Base-by-base conservation (phyloP, 768 basidiomycete species). In the Rhodosporidiobolus odoratus region DNA sequence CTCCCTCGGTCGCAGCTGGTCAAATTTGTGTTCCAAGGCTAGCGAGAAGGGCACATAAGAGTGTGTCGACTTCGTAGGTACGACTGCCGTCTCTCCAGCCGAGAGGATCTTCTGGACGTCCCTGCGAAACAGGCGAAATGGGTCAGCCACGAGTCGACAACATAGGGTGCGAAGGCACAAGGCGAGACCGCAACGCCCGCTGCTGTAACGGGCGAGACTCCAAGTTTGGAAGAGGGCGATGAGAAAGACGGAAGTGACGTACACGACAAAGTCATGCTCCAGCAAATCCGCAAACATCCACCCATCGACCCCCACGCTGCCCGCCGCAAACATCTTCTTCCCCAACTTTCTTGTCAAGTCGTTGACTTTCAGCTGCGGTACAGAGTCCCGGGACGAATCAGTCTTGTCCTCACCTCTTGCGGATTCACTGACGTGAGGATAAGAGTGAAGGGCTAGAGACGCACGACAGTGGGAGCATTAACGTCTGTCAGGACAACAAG, bases 241-340 rank as follows among this genome's bases (percentile, higher is more conserved):
- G 47, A 34, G 34, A 54, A 40, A 40, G 47, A 62, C 45, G 35
- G 40, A 40, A 32, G 58, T 47, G 48, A 68, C 93, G 81, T 81
- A 94, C 95, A 88, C 86, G 56, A 96, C 86, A 79, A 89, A 92
- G 71, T 92, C 88, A 76, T 96, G 95, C 65, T 85, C 83, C 66
- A 93, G 82, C 65, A 99, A 83, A 79, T 98, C 94, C 72, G 91
- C 92, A 78, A 97, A 96, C 76, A 96, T 91, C 80, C 92, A 99
- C 23, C 95, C 95, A 56, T 87, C 82, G 68, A 94, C 83, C 30
- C 95, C 95, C 78, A 92, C 94, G 23, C 89, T 88, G 17, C 91
- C 91, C 1, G 93, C 93, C n/a, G 88, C 86, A 76, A 96, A 97
- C 78, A 98, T 88, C 10, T 90, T 88, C 71, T 88, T 92, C 52